phyloP scores from a whole-genome alignment of 1,139 yeast species.

The Pichia sp. region DNA sequence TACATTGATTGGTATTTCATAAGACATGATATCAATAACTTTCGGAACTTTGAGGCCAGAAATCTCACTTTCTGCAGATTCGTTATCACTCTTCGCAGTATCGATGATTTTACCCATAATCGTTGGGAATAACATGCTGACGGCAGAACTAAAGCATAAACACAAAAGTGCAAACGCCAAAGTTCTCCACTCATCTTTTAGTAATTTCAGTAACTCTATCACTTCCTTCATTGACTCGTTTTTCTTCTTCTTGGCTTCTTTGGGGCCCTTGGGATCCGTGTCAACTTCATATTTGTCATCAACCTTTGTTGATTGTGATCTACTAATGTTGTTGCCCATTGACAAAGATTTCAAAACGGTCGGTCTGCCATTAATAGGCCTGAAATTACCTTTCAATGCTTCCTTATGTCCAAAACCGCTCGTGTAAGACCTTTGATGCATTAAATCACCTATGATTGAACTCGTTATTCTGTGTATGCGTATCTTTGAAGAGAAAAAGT shows the following conservation, averaged over 20 bases:
- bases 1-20: conserved; percentile 18
- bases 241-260: conserved; percentile 7
- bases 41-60: conserved; percentile 7
- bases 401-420: too few species aligned
- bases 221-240: conserved; percentile 22
- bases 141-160: conserved; percentile 25
- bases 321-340: too few species aligned
- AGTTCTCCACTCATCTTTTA: conserved; percentile 24
- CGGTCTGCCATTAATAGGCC: too few species aligned
- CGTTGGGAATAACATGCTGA: conserved; percentile 40
- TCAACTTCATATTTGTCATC: too few species aligned
- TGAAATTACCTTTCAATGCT: too few species aligned
- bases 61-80: conserved; percentile 3
- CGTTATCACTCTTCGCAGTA: conserved; percentile 37
- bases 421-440: too few species aligned
- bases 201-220: conserved; percentile 20
- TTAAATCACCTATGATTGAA: too few species aligned
- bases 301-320: too few species aligned
- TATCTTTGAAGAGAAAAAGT: too few species aligned
- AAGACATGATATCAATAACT: conserved; percentile 17
- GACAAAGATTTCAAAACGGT: too few species aligned
- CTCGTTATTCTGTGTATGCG: too few species aligned
- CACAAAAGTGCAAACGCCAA: conserved; percentile 23
- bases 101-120: conserved; percentile 34
- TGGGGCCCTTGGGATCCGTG: not conserved